Conservation (phyloP, 352 stramenopile genomes). For the Pythium angustatum region DNA sequence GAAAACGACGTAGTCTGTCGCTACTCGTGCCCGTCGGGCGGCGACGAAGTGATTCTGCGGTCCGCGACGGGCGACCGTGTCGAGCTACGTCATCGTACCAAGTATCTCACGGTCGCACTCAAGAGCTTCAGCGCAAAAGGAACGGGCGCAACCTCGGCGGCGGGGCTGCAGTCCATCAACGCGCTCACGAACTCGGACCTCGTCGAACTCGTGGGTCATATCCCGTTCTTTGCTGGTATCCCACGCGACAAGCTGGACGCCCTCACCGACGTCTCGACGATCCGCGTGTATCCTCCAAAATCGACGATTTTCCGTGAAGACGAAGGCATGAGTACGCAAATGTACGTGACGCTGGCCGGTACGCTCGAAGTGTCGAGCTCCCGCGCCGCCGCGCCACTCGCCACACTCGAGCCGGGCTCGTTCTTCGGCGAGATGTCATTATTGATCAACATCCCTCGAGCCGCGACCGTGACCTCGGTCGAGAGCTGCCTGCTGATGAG, state of each 20-base stretch:
- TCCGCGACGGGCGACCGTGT: constrained; percentile 50
- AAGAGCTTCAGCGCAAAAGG: constrained; percentile 39
- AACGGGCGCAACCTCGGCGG: neutral
- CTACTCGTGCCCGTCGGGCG: constrained; percentile 54
- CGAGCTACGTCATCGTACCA: constrained; percentile 44
- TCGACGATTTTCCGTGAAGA: constrained; percentile 75
- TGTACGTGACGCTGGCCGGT: constrained; percentile 75
- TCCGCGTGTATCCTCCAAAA: constrained; percentile 70
- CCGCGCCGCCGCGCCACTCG: constrained; percentile 43
- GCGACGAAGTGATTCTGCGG: constrained; percentile 69
- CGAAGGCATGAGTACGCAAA: constrained; percentile 75
- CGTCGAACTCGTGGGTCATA: constrained; percentile 55
- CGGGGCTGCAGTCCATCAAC: constrained; percentile 46
- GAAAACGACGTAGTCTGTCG: constrained; percentile 64
- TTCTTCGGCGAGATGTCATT: constrained; percentile 86
- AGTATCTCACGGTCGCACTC: constrained; percentile 38
- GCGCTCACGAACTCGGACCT: constrained; percentile 70
- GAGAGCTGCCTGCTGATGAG: constrained; percentile 81
- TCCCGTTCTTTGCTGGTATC: constrained; percentile 73
- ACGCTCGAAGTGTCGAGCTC: constrained; percentile 68
- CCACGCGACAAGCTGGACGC: constrained; percentile 56
- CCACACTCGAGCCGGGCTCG: constrained; percentile 60
- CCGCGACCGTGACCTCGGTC: constrained; percentile 61
- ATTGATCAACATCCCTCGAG: constrained; percentile 75
- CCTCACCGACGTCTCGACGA: constrained; percentile 76